Percentiles rank a stretch among this genome's conserved stretches.
These are phyloP conservation scores for Aphanoascus verrucosus DNA, from an alignment of 2,329 filamentous ascomycete genomes.

Conservation along the genomic window DNA sequence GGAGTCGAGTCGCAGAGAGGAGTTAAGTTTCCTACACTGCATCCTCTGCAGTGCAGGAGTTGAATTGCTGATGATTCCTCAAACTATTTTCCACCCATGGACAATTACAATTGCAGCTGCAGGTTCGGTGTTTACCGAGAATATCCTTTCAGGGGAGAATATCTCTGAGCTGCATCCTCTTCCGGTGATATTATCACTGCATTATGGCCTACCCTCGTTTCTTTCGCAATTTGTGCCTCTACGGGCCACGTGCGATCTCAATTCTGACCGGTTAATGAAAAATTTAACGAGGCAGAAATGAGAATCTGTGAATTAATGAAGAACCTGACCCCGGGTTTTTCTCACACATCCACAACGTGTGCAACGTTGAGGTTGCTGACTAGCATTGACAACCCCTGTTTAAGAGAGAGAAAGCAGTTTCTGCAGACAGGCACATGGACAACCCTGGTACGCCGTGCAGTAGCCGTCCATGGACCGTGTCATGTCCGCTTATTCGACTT, in stretches of 20 bases:
- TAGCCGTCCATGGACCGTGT: conserved; percentile 1
- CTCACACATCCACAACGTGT: not conserved
- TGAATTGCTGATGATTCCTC: not conserved
- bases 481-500: not conserved
- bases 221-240: not conserved
- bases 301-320: not conserved
- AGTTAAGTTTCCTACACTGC: not conserved
- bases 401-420: not conserved
- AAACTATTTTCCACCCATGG: no score
- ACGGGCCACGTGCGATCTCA: not conserved
- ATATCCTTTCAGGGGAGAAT: not conserved
- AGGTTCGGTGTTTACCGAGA: not conserved
- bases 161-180: not conserved
- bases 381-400: conserved; percentile 1
- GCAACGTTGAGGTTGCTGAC: not conserved
- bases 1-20: not conserved
- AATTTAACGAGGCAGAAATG: not conserved
- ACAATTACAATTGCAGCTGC: no score
- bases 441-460: not conserved
- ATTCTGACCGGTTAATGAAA: not conserved
- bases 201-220: no score
- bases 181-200: not conserved
- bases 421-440: conserved; percentile 4
- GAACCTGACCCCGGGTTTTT: not conserved
- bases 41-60: not conserved